phyloP scores from a whole-genome alignment of 768 basidiomycete species.

The Phaeotremella skinneri region DNA sequence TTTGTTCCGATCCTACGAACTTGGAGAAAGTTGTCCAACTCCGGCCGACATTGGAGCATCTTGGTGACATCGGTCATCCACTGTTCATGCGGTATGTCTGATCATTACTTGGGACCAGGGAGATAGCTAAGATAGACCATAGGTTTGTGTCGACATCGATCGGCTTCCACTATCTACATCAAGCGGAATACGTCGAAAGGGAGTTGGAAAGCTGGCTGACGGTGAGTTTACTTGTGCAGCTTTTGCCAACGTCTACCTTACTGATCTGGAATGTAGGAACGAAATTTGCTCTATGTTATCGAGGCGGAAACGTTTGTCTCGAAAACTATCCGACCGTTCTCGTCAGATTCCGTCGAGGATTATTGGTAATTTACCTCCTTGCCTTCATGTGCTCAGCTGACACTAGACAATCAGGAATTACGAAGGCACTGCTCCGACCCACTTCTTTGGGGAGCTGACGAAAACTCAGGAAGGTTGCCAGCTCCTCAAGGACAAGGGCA shows the following conservation, averaged over 20 bases:
- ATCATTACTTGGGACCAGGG: not conserved
- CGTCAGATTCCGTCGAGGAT: slow-evolving; percentile 39
- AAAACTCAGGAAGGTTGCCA: slow-evolving; percentile 94
- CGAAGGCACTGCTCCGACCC: slow-evolving; percentile 70
- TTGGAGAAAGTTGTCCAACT: slow-evolving; percentile 88
- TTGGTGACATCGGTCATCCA: slow-evolving; percentile 87
- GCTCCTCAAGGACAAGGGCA: slow-evolving; percentile 81
- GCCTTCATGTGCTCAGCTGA: not conserved
- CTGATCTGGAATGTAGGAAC: slow-evolving; percentile 62
- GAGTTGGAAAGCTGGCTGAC: slow-evolving; percentile 97
- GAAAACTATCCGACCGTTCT: slow-evolving; percentile 40
- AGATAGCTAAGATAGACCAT: slow-evolving; percentile 1
- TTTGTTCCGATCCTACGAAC: slow-evolving; percentile 77
- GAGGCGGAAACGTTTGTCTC: slow-evolving; percentile 90
- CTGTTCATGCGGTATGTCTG: slow-evolving; percentile 73
- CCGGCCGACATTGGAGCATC: slow-evolving; percentile 90
- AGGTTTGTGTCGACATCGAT: slow-evolving; percentile 93
- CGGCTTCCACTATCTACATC: slow-evolving; percentile 88
- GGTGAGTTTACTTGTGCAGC: slow-evolving; percentile 56
- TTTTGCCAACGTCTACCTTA: slow-evolving; percentile 15
- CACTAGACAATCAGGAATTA: slow-evolving; percentile 22
- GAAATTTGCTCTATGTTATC: slow-evolving; percentile 88
- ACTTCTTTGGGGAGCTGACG: slow-evolving; percentile 97
- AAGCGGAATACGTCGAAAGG: slow-evolving; percentile 85
- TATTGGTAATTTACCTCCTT: slow-evolving; percentile 29